Percentiles rank a stretch among this genome's conserved stretches.
These are phyloP conservation scores for Leucosporidium creatinivorum DNA, from an alignment of 768 basidiomycete species.

Conservation along the genomic window DNA sequence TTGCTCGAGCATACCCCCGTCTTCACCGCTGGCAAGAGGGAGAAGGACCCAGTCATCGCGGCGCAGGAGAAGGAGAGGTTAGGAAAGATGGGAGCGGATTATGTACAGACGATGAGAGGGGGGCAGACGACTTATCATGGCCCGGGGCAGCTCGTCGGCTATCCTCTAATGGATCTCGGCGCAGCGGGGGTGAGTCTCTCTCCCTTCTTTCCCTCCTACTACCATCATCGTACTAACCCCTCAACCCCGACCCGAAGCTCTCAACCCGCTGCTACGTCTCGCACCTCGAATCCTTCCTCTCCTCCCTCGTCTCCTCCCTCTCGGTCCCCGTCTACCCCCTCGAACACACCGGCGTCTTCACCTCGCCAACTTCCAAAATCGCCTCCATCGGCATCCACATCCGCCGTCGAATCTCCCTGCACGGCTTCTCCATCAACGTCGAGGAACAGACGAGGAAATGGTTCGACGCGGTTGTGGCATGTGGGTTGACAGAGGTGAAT, in stretches of 20 bases:
- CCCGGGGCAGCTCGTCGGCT: slow-evolving; percentile 93
- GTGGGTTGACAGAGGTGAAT: slow-evolving; percentile 70
- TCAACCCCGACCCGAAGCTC: slow-evolving; percentile 10
- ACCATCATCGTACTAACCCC: too few species aligned
- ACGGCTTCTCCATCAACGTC: slow-evolving; percentile 90
- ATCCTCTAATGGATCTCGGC: slow-evolving; percentile 84
- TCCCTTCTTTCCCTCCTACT: too few species aligned
- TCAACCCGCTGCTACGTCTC: slow-evolving; percentile 75
- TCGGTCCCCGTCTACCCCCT: slow-evolving; percentile 9
- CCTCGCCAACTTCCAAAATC: slow-evolving; percentile 71
- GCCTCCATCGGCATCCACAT: slow-evolving; percentile 96
- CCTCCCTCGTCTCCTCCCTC: slow-evolving; percentile 50
- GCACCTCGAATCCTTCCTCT: slow-evolving; percentile 64
- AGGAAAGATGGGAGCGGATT: slow-evolving; percentile 75
- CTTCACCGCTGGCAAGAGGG: slow-evolving; percentile 88
- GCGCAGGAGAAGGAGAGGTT: slow-evolving; percentile 53
- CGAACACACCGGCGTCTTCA: slow-evolving; percentile 76
- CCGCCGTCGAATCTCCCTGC: slow-evolving; percentile 84
- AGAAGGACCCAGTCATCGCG: slow-evolving; percentile 46
- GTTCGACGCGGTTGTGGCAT: slow-evolving; percentile 85
- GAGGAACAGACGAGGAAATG: slow-evolving; percentile 70
- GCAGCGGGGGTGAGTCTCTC: slow-evolving; percentile 56
- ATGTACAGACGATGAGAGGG: slow-evolving; percentile 70
- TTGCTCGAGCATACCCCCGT: slow-evolving; percentile 87
- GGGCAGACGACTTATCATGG: slow-evolving; percentile 97